phyloP scores from a whole-genome alignment of 495 filamentous ascomycete genomes.

The Aspergillus olivimuriae region DNA sequence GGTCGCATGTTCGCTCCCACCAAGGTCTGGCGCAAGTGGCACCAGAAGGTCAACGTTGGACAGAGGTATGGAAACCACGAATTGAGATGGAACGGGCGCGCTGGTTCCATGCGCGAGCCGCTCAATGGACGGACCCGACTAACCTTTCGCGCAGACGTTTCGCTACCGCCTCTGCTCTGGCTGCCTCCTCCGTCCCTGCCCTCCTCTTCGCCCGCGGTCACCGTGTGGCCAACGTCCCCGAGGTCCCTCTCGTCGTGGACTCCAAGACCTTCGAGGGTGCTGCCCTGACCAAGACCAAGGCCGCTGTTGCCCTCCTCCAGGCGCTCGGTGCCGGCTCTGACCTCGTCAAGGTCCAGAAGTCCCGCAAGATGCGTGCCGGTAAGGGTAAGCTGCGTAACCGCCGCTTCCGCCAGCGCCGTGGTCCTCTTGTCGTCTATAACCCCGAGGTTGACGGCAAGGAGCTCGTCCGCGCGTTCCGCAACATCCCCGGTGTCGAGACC shows the following conservation, averaged over 20 bases:
- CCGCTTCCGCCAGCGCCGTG: slow-evolving; percentile 93
- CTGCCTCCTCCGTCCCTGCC: slow-evolving; percentile 88
- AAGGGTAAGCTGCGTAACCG: slow-evolving; percentile 97
- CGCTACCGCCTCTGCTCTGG: slow-evolving; percentile 92
- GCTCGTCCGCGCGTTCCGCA: slow-evolving; percentile 88
- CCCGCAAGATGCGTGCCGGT: slow-evolving; percentile 90
- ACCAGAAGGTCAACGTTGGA: slow-evolving; percentile 97
- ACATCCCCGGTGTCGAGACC: slow-evolving; percentile 97
- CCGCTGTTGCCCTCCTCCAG: slow-evolving; percentile 78
- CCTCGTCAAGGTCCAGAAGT: slow-evolving; percentile 86
- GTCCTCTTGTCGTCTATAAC: slow-evolving; percentile 94
- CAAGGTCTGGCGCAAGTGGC: slow-evolving; percentile 99
- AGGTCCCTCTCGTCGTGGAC: slow-evolving; percentile 94
- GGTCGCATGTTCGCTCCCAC: slow-evolving; percentile 99
- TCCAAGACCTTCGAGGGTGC: slow-evolving; percentile 74
- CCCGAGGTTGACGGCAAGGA: slow-evolving; percentile 88
- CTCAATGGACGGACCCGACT: slow-evolving; percentile 1
- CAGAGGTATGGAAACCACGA: slow-evolving; percentile 65
- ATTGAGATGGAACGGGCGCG: no score
- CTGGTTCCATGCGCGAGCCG: background rate
- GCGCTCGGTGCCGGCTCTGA: slow-evolving; percentile 85
- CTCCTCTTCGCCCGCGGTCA: slow-evolving; percentile 96
- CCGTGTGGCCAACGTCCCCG: slow-evolving; percentile 83
- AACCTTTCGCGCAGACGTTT: slow-evolving; percentile 60
- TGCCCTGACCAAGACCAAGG: slow-evolving; percentile 80